A percentile compares a stretch with the other conserved stretches of the same genome.
Conservation (phyloP, 495 filamentous ascomycete genomes). For the Elaphomyces granulatus region DNA sequence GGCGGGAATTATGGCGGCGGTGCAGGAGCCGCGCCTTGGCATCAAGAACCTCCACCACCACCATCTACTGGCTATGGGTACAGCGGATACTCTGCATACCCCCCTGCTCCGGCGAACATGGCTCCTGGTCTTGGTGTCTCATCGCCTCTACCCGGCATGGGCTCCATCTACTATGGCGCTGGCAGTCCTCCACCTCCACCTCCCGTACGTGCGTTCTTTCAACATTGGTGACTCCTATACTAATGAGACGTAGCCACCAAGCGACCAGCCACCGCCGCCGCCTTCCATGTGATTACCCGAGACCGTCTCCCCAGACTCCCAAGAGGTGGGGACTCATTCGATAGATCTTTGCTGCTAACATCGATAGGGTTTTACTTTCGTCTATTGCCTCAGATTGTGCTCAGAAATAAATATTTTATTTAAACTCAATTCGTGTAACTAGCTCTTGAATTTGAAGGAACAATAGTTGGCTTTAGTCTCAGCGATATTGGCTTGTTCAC, state of each 20-base stretch:
- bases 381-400: not conserved
- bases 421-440: not conserved
- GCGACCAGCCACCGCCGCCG: slow-evolving; percentile 59
- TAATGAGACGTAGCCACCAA: slow-evolving; percentile 35
- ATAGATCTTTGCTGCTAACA: not conserved
- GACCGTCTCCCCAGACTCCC: no score
- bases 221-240: not conserved
- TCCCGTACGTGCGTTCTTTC: slow-evolving; percentile 27
- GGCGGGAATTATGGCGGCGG: slow-evolving; percentile 18
- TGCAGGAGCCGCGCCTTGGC: slow-evolving; percentile 40
- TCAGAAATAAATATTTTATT: no score
- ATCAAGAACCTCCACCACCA: slow-evolving; percentile 49
- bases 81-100: slow-evolving; percentile 42
- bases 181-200: slow-evolving; percentile 47
- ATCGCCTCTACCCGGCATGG: slow-evolving; percentile 56
- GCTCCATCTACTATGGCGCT: slow-evolving; percentile 46
- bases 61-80: slow-evolving; percentile 38
- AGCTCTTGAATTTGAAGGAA: no score
- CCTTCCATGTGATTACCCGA: slow-evolving; percentile 28
- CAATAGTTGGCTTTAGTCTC: no score
- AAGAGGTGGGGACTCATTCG: not conserved
- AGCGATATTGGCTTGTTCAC: no score
- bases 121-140: slow-evolving; percentile 46
- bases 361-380: not conserved
- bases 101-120: slow-evolving; percentile 39